phyloP scores from a whole-genome alignment of 352 stramenopile species.

The Pythium dissotocum region DNA sequence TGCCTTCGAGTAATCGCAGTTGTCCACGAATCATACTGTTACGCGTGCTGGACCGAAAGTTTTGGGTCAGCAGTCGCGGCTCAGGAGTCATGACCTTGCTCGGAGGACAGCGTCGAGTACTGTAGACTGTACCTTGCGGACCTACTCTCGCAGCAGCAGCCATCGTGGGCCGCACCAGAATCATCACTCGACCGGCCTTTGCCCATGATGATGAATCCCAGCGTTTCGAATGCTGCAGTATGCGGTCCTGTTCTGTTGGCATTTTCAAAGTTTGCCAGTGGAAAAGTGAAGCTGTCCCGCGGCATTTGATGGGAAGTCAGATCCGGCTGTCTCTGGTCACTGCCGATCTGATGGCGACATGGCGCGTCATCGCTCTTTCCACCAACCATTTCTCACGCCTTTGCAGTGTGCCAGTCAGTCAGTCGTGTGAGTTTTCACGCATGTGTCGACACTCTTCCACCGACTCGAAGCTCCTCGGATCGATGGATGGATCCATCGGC shows the following conservation, averaged over 20 bases:
- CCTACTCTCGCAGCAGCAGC: no score
- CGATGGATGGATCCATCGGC: not conserved
- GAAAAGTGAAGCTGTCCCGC: not conserved
- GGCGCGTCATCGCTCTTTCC: slow-evolving; percentile 19
- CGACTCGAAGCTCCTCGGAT: not conserved
- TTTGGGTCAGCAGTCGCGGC: no score
- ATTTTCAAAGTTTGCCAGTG: not conserved
- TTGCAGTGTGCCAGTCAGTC: not conserved
- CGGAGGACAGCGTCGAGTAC: no score
- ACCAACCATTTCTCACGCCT: slow-evolving; percentile 14
- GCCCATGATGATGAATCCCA: not conserved
- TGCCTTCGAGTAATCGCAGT: not conserved
- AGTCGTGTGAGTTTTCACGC: not conserved
- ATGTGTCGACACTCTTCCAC: not conserved
- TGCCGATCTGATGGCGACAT: slow-evolving; percentile 12
- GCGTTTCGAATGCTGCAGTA: no score
- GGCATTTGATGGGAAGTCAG: slow-evolving; percentile 10
- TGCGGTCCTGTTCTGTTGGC: no score
- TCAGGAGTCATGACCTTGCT: no score
- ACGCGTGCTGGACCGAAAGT: no score
- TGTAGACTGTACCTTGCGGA: no score
- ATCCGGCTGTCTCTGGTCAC: slow-evolving; percentile 25
- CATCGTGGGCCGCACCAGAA: not conserved
- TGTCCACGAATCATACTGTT: no score
- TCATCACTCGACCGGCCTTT: not conserved